Evolutionary conservation across 2,329 filamentous ascomycete species (phyloP).

Genomic region (Aureobasidium musti): DNA sequence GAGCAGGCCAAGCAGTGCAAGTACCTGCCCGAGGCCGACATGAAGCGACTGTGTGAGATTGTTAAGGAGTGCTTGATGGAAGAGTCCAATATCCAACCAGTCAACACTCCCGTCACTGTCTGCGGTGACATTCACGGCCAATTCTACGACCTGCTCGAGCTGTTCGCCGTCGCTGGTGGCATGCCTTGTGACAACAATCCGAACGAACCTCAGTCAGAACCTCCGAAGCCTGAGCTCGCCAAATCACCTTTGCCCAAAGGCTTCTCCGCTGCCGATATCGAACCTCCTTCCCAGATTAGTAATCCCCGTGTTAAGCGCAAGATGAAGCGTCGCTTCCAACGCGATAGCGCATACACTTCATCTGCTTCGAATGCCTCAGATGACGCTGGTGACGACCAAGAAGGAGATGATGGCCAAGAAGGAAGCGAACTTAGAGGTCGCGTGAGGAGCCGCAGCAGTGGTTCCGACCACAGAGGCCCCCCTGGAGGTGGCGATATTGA

Average conservation of each 20-base stretch:
- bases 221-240: slow-evolving; percentile 19
- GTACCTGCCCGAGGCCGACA: slow-evolving; percentile 91
- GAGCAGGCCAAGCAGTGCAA: slow-evolving; percentile 96
- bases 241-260: slow-evolving; percentile 53
- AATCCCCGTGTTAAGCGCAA: slow-evolving; percentile 86
- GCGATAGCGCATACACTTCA: slow-evolving; percentile 56
- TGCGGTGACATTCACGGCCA: slow-evolving; percentile 99
- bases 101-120: slow-evolving; percentile 91
- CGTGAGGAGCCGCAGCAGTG: slow-evolving; percentile 42
- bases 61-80: slow-evolving; percentile 99
- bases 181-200: slow-evolving; percentile 73
- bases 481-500: slow-evolving; percentile 33
- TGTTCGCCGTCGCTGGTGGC: slow-evolving; percentile 93
- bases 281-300: slow-evolving; percentile 85
- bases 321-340: slow-evolving; percentile 62
- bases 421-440: slow-evolving; percentile 44
- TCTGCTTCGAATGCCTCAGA: slow-evolving; percentile 50
- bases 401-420: slow-evolving; percentile 40
- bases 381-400: slow-evolving; percentile 47
- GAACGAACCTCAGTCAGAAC: slow-evolving; percentile 21
- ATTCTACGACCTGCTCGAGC: slow-evolving; percentile 95
- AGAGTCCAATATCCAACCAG: slow-evolving; percentile 99
- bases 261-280: slow-evolving; percentile 88
- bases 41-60: slow-evolving; percentile 99
- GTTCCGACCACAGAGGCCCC: slow-evolving; percentile 33